Evolutionary conservation across 495 filamentous ascomycete genomes (phyloP), one percentile per base, ranked within the genome.

Genomic region (Saxispiralis lemnorum): DNA sequence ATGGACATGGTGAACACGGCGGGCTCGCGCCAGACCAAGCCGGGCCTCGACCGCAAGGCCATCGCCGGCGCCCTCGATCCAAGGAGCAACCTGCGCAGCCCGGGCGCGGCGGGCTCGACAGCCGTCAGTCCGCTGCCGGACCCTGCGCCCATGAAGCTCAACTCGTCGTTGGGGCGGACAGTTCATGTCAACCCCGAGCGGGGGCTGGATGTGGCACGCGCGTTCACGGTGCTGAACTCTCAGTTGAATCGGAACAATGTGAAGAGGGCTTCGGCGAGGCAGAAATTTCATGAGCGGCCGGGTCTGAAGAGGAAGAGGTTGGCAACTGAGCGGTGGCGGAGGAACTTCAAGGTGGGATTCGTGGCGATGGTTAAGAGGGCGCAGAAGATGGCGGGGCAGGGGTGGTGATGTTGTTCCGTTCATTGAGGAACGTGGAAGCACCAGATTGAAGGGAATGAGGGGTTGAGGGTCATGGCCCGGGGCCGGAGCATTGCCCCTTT

Each of bases 231-330:
- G 35, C 51, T 88, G 39, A 62, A 68, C 10, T 49, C 59, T 12
- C 48, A 67, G 34, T 58, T 66, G 39, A 37, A 51, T 34, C 56
- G 59, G 44, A 86, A 86, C 55, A 63, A 49, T 12, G 59, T 87
- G 15, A 59, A 49, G 50, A 7, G 16, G 3, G 72, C 81, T 55
- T 54, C 61, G 34, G 37, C 44, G 3, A 42, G 31, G 46, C 79
- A 86, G 60, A 58, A 66, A 45, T 80, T 71, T 46, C 75, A 88
- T 57, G 83, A 87, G 65, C 61, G 79, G 38, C 67, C 71, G 2
- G 79, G 78, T 3, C 55, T 81, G 58, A 83, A 83, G 69, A 66
- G 76, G 57, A 87, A 85, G 70, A 68, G 81, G 52, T 54, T 80
- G 47, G 62, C 62, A 61, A 72, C 69, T 32, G 63, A 78, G 63